Percentiles rank a stretch among this genome's conserved stretches.
These are phyloP conservation scores for Bimuria novae-zelandiae DNA, from an alignment of 2,329 filamentous ascomycete species.

Conservation along the genomic window DNA sequence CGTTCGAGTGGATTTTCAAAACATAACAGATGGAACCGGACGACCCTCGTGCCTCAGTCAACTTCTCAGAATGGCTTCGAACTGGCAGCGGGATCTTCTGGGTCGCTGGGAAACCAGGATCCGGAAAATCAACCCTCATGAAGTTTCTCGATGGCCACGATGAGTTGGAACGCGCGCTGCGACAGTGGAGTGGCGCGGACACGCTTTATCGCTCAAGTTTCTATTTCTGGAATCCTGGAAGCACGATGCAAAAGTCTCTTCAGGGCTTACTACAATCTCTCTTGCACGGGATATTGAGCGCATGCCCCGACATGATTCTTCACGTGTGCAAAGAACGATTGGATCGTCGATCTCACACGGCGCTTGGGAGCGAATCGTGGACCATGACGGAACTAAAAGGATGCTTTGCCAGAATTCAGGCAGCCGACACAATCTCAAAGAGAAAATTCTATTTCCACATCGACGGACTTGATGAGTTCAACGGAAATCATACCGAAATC, in stretches of 20 bases:
- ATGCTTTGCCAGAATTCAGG: not conserved
- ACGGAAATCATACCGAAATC: not conserved
- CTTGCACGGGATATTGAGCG: conserved; percentile 4
- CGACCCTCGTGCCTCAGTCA: not conserved
- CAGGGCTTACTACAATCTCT: conserved; percentile 9
- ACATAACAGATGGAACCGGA: not conserved
- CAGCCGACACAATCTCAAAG: no score
- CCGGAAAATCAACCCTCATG: conserved; percentile 20
- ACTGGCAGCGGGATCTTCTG: not conserved
- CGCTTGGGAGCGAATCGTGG: not conserved
- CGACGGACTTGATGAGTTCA: conserved; percentile 15
- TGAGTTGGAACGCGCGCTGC: not conserved
- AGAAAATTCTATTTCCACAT: conserved; percentile 9
- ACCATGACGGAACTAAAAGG: no score
- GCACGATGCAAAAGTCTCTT: conserved; percentile 7
- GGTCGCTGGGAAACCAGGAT: not conserved
- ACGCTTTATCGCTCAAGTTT: conserved; percentile 32
- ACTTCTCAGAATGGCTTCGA: not conserved
- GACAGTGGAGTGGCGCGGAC: not conserved
- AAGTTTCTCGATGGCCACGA: conserved; percentile 10
- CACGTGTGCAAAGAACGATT: not conserved
- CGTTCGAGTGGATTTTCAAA: not conserved
- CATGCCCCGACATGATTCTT: conserved; percentile 1
- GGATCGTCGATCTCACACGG: not conserved
- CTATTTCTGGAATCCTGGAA: conserved; percentile 15